Evolutionary conservation across 805 yeast species (phyloP), one percentile per base, ranked within the genome.

Genomic region (Suhomyces faveliae): DNA sequence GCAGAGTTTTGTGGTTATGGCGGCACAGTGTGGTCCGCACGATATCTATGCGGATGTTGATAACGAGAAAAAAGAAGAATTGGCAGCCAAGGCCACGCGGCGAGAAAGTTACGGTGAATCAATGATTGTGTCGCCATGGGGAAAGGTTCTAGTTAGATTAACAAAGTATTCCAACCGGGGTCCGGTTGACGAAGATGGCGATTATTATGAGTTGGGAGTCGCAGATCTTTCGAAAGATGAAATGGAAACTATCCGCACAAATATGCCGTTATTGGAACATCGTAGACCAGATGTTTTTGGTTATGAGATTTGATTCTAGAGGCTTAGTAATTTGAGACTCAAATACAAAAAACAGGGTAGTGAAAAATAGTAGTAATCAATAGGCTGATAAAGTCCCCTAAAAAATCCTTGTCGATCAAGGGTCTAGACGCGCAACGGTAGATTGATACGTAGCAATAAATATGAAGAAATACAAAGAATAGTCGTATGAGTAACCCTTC

Each of bases 121-220:
- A 0, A 71, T 90, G 52, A 83, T 90, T 4, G 78, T 92, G n/a
- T 92, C 87, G 55, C 98, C 99, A 0, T 88, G 96, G 89, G 99
- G 98, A 0, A 74, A 80, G 0, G 74, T 89, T 1, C 51, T 92
- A 3, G 85, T 88, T 1, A 79, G 81, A 40, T 66, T 63, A 12
- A 51, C 53, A 8, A 66, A 56, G 29, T 70, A 67, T 47, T 52
- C 53, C 33, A 73, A 68, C n/a, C 54, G 56, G 2, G 53, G 58
- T 13, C 40, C 35, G 1, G 40, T 29, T 1, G 60, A 59, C 29
- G 50, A 49, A 1, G 70, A 65, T 2, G 73, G 70, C 6, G 76
- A 71, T 48, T 71, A 71, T 46, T 66, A 57, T 48, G 73, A 72
- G 47, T 42, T 72, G 21, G 76, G 83, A 38, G 64, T 75, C 8